Evolutionary conservation across 2,329 filamentous ascomycete species (phyloP).

Genomic region (Sclerotinia spermophila): DNA sequence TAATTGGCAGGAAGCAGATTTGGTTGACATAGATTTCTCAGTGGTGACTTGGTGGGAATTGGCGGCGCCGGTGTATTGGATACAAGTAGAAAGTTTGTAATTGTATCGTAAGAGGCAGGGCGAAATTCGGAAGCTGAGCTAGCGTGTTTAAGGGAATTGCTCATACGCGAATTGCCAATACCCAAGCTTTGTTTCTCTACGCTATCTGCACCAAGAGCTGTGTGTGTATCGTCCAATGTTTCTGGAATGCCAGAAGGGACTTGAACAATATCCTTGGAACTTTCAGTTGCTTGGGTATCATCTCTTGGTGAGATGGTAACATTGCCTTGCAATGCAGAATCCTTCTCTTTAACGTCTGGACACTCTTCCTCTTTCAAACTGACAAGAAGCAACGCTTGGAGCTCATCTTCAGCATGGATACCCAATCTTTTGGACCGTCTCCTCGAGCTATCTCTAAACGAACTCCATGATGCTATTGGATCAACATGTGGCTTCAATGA

Average conservation of each 20-base stretch:
- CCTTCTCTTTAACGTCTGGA: background rate
- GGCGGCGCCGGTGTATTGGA: background rate
- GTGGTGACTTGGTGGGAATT: background rate
- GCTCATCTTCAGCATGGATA: background rate
- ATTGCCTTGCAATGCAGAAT: background rate
- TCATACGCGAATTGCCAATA: background rate
- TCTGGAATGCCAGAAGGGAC: background rate
- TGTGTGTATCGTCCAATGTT: background rate
- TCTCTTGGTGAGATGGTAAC: background rate
- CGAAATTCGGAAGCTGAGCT: background rate
- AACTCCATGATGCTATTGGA: background rate
- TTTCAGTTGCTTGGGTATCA: background rate
- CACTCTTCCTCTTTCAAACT: background rate
- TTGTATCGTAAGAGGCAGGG: background rate
- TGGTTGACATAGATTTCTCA: background rate
- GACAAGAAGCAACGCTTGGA: background rate
- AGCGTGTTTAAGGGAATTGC: background rate
- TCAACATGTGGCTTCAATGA: background rate
- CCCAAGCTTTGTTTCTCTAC: background rate
- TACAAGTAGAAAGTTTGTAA: background rate
- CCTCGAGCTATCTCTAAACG: background rate
- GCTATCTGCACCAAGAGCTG: background rate
- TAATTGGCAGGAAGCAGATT: background rate
- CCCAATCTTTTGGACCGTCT: background rate
- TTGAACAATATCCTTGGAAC: background rate